Conservation (phyloP, 495 filamentous ascomycete species). For the Neurospora sublineolata region DNA sequence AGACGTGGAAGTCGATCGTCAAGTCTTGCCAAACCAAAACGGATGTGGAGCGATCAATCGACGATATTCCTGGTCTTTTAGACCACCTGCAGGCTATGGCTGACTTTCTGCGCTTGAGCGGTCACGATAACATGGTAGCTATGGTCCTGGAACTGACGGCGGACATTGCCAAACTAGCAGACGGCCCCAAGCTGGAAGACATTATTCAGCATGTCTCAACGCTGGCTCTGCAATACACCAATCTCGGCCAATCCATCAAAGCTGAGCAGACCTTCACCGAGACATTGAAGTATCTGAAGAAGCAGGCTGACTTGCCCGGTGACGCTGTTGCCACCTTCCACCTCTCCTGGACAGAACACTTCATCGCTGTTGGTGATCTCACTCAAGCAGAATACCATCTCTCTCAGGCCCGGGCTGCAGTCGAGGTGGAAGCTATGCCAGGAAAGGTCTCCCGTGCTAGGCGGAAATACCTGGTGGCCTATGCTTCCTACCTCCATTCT, state of each 20-base stretch:
- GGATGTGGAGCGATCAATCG: conserved; percentile 44
- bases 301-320: conserved; percentile 3
- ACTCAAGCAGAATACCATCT: conserved; percentile 44
- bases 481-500: conserved; percentile 49
- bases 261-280: conserved; percentile 53
- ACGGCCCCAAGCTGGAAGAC: conserved; percentile 39
- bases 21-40: conserved; percentile 35
- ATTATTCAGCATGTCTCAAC: conserved; percentile 46
- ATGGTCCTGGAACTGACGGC: conserved; percentile 36
- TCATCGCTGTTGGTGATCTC: conserved; percentile 53
- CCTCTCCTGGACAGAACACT: conserved; percentile 62
- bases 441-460: conserved; percentile 15
- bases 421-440: conserved; percentile 6
- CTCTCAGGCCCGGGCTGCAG: conserved; percentile 23
- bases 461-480: conserved; percentile 34
- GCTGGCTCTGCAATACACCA: conserved; percentile 61
- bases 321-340: conserved; percentile 44
- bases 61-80: conserved; percentile 49
- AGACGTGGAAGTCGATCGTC: conserved; percentile 41
- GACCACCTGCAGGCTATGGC: conserved; percentile 55
- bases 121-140: conserved; percentile 35
- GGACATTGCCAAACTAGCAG: conserved; percentile 44
- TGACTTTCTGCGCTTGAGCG: conserved; percentile 70
- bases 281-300: conserved; percentile 32
- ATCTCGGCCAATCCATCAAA: conserved; percentile 64